Base-by-base conservation (phyloP, 2,329 filamentous ascomycete genomes). In the Chaetomiaceae sp. region DNA sequence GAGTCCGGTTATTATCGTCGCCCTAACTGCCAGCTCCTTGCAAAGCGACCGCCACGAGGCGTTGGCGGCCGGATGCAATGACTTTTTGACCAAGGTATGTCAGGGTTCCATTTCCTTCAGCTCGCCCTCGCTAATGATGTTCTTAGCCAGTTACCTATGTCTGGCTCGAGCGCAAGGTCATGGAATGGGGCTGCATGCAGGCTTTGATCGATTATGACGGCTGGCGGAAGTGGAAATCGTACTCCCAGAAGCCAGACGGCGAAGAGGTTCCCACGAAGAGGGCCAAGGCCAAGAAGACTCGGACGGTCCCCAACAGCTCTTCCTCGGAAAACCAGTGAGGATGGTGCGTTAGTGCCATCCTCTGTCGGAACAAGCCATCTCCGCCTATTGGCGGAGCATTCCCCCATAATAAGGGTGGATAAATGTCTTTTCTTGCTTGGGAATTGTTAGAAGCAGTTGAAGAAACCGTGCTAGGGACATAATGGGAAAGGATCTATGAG, bases 111-210 rank as follows among this genome's bases (percentile, higher is more conserved):
- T 29, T n/a, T 13, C 25, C 21, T 8, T 13, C 11, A 3, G 25
- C n/a, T n/a, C 11, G 5, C 23, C 18, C 50, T 11, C 23, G 20
- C 42, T 30, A 50, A 66, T 42, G 9, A 13, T 36, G 3, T 13
- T 18, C 38, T 9, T 66, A 96, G 89, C 94, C 94, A 18, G 92
- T 99, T 61, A 95, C 95, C 68, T 96, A 96, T 66, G 87, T 95
- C 55, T 99, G 92, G 91, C 81, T 99, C 23, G 90, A 96, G 69
- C 84, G 92, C 53, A 99, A 99, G 70, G 91, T 97, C 62, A 96
- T 95, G 73, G 94, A 99, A 76, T 99, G 94, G 94, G 94, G 94
- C 52, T 97, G 94, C 75, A 99, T 99, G 94, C 94, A 97, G 74
- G 94, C 94, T 9, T 79, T 99, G 21, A 97, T 99, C 65, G 94